Percentiles rank a stretch among this genome's conserved stretches.
Conservation (phyloP, 2,329 filamentous ascomycete genomes). For the Thermothelomyces thermophilus region DNA sequence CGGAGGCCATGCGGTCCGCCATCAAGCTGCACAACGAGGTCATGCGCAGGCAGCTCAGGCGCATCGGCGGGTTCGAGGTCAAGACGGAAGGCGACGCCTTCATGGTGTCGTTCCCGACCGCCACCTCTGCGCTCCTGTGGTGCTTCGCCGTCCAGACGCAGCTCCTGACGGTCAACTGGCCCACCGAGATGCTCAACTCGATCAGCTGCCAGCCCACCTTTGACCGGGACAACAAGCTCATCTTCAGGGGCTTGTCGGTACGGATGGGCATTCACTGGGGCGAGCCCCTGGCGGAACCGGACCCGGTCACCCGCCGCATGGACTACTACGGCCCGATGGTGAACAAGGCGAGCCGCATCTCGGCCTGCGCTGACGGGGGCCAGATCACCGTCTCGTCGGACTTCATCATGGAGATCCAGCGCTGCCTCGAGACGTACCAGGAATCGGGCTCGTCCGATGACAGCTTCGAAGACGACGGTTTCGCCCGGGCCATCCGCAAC, state of each 20-base stretch:
- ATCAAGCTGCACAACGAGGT: conserved; percentile 98
- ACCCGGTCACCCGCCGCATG: conserved; percentile 96
- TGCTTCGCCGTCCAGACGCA: conserved; percentile 89
- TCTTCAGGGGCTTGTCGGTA: conserved; percentile 91
- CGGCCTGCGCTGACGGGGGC: conserved; percentile 87
- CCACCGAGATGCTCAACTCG: conserved; percentile 82
- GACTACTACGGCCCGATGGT: conserved; percentile 99
- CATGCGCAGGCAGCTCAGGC: conserved; percentile 85
- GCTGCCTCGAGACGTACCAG: conserved; percentile 81
- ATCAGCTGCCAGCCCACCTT: conserved; percentile 74
- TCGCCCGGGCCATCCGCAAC: conserved; percentile 71
- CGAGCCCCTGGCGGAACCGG: conserved; percentile 85
- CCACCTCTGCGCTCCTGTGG: conserved; percentile 91
- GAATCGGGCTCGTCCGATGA: conserved; percentile 74
- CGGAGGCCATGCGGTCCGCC: conserved; percentile 88
- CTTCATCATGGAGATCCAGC: conserved; percentile 92
- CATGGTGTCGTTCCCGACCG: conserved; percentile 97
- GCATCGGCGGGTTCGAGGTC: conserved; percentile 95
- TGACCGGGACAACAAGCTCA: conserved; percentile 79
- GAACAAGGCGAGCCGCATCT: conserved; percentile 91
- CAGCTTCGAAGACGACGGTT: conserved; percentile 65
- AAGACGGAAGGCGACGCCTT: conserved; percentile 99
- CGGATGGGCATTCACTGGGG: conserved; percentile 98
- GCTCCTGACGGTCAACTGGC: conserved; percentile 86
- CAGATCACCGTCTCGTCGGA: conserved; percentile 96